Conservation (phyloP, 2,329 filamentous ascomycete species). For the Talaromyces sp. region DNA sequence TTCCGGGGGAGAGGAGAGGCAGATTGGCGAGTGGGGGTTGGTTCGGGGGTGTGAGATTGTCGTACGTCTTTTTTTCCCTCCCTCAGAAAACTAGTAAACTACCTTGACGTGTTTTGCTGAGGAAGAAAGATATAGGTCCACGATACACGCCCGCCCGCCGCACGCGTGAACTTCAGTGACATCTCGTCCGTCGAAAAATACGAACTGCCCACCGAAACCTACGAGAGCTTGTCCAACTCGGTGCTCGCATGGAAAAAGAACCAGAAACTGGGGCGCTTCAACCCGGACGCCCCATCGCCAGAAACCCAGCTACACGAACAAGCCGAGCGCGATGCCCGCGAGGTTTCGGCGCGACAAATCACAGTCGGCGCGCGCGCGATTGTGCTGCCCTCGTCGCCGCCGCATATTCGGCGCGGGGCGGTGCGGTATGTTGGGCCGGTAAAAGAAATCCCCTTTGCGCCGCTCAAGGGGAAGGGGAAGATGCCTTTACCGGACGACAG, state of each 20-base stretch:
- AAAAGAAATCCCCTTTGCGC: slow-evolving; percentile 32
- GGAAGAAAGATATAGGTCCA: slow-evolving; percentile 53
- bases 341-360: slow-evolving; percentile 63
- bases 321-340: slow-evolving; percentile 51
- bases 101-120: not conserved
- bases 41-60: slow-evolving; percentile 39
- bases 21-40: slow-evolving; percentile 48
- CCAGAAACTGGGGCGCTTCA: slow-evolving; percentile 94
- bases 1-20: slow-evolving; percentile 62
- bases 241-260: slow-evolving; percentile 93
- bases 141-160: slow-evolving; percentile 71
- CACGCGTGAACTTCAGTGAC: slow-evolving; percentile 76
- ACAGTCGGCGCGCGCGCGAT: slow-evolving; percentile 38
- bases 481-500: not conserved
- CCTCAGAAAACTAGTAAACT: too few species aligned
- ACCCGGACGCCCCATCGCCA: slow-evolving; percentile 71
- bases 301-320: slow-evolving; percentile 68
- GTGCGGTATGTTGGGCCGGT: slow-evolving; percentile 39
- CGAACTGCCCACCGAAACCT: slow-evolving; percentile 76
- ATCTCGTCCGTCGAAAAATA: slow-evolving; percentile 81
- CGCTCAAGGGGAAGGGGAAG: slow-evolving; percentile 20
- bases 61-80: slow-evolving; percentile 20
- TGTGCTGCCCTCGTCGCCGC: slow-evolving; percentile 36
- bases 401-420: slow-evolving; percentile 39
- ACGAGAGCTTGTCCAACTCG: slow-evolving; percentile 78